Conservation (phyloP, 768 basidiomycete genomes). For the Gloeostereum incarnatum region DNA sequence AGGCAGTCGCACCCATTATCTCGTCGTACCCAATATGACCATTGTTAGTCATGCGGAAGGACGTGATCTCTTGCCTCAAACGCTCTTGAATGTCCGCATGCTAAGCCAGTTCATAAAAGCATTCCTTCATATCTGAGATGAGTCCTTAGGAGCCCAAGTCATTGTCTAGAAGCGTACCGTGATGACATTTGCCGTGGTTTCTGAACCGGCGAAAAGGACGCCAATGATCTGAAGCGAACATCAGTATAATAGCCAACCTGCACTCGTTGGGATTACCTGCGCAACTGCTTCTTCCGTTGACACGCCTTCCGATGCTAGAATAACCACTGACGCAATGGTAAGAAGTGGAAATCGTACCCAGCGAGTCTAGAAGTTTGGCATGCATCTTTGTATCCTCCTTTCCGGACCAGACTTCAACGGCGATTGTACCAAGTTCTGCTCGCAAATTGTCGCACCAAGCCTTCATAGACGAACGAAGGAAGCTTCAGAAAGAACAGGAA, state of each 20-base stretch:
- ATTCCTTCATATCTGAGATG: too few relatives aligned
- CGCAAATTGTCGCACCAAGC: conserved; percentile 3
- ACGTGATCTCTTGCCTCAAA: background rate
- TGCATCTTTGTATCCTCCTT: conserved; percentile 2
- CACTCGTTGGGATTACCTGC: conserved; percentile 6
- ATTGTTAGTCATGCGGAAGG: background rate
- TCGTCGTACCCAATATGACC: conserved; percentile 1
- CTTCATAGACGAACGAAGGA: conserved; percentile 7
- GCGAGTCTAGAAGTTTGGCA: conserved; percentile 5
- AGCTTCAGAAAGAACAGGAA: conserved; percentile 6
- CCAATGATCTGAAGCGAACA: conserved; percentile 1
- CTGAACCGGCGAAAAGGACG: conserved; percentile 7
- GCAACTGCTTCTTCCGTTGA: conserved; percentile 5
- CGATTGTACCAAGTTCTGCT: conserved; percentile 6
- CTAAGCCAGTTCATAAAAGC: conserved; percentile 5
- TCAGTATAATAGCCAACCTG: too few relatives aligned
- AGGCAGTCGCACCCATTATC: conserved; percentile 6
- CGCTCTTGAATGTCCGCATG: background rate
- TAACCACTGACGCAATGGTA: too few relatives aligned
- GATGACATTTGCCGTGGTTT: conserved; percentile 6
- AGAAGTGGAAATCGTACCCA: too few relatives aligned
- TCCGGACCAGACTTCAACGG: conserved; percentile 5
- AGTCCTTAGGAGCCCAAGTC: too few relatives aligned
- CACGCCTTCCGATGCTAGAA: background rate
- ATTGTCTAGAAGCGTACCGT: conserved; percentile 5